These are phyloP conservation scores for Flagelloscypha sp. DNA, from an alignment of 768 basidiomycete genomes.

Conservation along the genomic window DNA sequence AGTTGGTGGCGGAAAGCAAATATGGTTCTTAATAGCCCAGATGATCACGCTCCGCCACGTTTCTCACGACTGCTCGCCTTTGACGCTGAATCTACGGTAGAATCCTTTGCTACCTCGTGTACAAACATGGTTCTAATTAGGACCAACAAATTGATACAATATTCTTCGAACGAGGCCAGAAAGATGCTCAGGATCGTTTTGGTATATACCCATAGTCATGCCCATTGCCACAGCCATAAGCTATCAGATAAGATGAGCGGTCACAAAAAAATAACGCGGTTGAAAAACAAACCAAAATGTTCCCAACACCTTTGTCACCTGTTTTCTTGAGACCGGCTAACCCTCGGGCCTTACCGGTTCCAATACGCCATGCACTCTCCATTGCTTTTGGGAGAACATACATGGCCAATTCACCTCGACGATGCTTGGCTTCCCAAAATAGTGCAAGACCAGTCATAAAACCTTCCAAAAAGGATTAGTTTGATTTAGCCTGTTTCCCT, in stretches of 20 bases:
- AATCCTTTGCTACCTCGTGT: no score
- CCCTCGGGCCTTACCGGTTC: slow-evolving; percentile 68
- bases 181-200: slow-evolving; percentile 72
- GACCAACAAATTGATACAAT: slow-evolving; percentile 84
- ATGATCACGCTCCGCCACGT: no score
- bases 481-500: no score
- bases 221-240: slow-evolving; percentile 75
- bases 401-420: slow-evolving; percentile 91
- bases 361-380: slow-evolving; percentile 84
- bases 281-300: slow-evolving; percentile 18
- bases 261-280: slow-evolving; percentile 4
- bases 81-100: no score
- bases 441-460: slow-evolving; percentile 68
- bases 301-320: slow-evolving; percentile 60
- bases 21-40: no score
- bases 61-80: no score
- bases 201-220: slow-evolving; percentile 90
- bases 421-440: slow-evolving; percentile 78
- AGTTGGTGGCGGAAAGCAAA: no score
- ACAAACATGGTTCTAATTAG: slow-evolving; percentile 46
- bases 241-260: slow-evolving; percentile 16
- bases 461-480: no score
- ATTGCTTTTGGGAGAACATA: slow-evolving; percentile 83
- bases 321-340: slow-evolving; percentile 59
- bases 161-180: slow-evolving; percentile 75